A percentile compares a stretch with the other conserved stretches of the same genome.
These are phyloP conservation scores for Buddleja alternifolia DNA, from an alignment of 257 asterid genomes.

Conservation along the genomic window DNA sequence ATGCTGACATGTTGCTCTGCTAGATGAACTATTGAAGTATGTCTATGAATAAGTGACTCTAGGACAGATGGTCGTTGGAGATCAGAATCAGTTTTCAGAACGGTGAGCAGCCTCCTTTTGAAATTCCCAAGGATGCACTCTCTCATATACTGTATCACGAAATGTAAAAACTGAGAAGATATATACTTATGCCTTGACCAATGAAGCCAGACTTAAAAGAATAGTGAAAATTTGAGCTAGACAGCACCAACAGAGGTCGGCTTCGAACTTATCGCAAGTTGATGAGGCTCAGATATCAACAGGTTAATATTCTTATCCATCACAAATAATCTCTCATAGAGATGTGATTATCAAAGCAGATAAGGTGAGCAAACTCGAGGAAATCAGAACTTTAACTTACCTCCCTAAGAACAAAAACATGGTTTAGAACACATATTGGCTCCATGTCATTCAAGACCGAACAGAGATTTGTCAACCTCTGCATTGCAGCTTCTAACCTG, in stretches of 20 bases:
- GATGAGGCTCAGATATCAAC: background rate
- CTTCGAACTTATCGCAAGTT: conserved; percentile 19
- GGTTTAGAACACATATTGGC: conserved; percentile 96
- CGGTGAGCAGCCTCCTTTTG: conserved; percentile 86
- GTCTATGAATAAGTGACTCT: conserved; percentile 83
- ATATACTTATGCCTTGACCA: background rate
- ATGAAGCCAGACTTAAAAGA: background rate
- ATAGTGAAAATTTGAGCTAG: conserved; percentile 4
- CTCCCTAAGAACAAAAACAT: conserved; percentile 97
- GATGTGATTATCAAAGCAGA: conserved; percentile 16
- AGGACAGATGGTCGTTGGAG: conserved; percentile 93
- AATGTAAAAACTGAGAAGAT: conserved; percentile 6
- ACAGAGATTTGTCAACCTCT: conserved; percentile 94
- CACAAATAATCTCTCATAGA: background rate
- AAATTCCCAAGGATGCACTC: conserved; percentile 96
- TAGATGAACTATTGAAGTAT: conserved; percentile 83
- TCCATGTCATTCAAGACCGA: conserved; percentile 98
- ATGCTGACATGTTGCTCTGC: conserved; percentile 99
- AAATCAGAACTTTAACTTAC: conserved; percentile 42
- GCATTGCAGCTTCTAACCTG: conserved; percentile 99
- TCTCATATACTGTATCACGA: conserved; percentile 89
- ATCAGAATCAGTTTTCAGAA: conserved; percentile 92
- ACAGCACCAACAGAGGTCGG: background rate
- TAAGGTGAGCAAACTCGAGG: conserved; percentile 10
- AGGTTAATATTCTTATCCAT: conserved; percentile 17